Evolutionary conservation across 495 filamentous ascomycete genomes (phyloP).

Genomic region (Lophiostoma macrostomum): DNA sequence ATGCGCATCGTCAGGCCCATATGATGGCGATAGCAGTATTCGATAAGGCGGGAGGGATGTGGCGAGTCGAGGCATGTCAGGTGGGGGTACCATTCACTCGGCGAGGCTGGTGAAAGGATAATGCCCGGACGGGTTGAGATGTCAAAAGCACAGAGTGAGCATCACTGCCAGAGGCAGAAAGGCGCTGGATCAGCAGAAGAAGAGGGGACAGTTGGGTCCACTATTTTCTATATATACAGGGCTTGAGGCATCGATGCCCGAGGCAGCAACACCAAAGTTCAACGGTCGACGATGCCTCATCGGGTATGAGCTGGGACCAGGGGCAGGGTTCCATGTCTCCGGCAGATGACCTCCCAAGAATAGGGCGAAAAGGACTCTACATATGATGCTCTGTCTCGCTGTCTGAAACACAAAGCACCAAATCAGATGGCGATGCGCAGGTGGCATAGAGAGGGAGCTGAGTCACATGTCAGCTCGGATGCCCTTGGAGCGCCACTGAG

Average conservation of each 20-base stretch:
- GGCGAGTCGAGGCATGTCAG: no score
- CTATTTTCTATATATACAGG: not conserved
- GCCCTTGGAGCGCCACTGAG: no score
- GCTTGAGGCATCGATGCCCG: not conserved
- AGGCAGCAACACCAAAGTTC: slow-evolving; percentile 1
- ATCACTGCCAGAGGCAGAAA: not conserved
- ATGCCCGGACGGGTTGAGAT: not conserved
- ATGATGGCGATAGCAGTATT: no score
- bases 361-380: not conserved
- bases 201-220: not conserved
- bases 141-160: not conserved
- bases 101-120: not conserved
- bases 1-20: no score
- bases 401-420: not conserved
- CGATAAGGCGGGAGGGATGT: no score
- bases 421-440: not conserved
- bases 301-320: not conserved
- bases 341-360: not conserved
- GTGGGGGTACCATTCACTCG: no score
- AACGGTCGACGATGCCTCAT: not conserved
- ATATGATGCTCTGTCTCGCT: not conserved
- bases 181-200: not conserved
- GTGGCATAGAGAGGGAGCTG: not conserved
- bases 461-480: no score
- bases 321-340: not conserved